Evolutionary conservation across 2,329 filamentous ascomycete genomes (phyloP), one percentile per base, ranked within the genome.

Genomic region (Rachicladosporium sp.): DNA sequence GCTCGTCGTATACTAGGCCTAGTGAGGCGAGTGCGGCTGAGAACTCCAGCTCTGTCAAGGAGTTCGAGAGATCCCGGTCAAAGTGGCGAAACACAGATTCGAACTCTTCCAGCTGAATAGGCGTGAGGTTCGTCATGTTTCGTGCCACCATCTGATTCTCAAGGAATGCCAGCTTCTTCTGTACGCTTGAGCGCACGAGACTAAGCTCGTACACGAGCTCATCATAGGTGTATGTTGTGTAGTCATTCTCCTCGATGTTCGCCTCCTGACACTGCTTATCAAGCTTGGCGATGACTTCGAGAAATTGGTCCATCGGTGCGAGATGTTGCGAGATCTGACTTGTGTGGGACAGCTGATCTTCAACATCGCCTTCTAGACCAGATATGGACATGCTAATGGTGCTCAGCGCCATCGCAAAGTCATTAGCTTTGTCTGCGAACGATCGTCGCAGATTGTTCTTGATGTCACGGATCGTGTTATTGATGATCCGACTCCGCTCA

Each of bases 181-280:
- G 82, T 21, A 96, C 89, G 8, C 84, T 91, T 23, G 83, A 81
- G 58, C 87, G 88, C 42, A 96, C 91, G 23, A 98, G 73, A 10
- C 85, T 80, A 43, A 96, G 73, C 64, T 98, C 91, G 64, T 98
- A 98, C 44, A 79, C 78, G 32, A 98, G 73, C 63, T 98, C 91
- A 57, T 98, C 91, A 60, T 96, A 91, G 7, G 89, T 94, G 64
- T 96, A 96, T 6, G 89, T 96, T n/a, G 91, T 98, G 61, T 91
- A 96, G 66, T 98, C 91, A 62, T 98, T 98, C 56, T 98, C 91
- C 62, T 98, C 91, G 47, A 98, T 95, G 59, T 98, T 96, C 46
- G 91, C 91, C 66, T 96, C 89, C 44, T 80, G 75, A 59, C 91
- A 98, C 63, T 94, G 86, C 47, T 78, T 76, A 55, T 95, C 88